These are phyloP conservation scores for Trichocladium uniseriatum DNA, from an alignment of 495 filamentous ascomycete genomes.

Conservation along the genomic window DNA sequence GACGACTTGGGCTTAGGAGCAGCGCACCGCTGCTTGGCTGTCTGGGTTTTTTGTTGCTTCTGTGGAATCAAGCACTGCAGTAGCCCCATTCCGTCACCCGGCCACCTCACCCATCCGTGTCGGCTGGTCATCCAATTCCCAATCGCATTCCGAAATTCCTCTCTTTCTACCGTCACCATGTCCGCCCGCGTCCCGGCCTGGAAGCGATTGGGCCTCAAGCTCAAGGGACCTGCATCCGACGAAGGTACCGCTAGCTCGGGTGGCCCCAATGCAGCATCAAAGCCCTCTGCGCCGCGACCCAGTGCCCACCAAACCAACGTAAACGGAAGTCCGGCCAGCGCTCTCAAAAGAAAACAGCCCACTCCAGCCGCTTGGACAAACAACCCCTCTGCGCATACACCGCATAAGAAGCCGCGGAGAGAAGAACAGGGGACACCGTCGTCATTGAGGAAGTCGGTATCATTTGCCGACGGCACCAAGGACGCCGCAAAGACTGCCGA, in stretches of 20 bases:
- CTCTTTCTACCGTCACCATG: constrained; percentile 20
- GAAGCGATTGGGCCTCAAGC: constrained; percentile 69
- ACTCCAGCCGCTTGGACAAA: constrained; percentile 10
- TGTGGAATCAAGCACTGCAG: constrained; percentile 2
- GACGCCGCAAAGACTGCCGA: constrained; percentile 39
- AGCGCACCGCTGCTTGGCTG: constrained; percentile 1
- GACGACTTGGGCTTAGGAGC: constrained; percentile 14
- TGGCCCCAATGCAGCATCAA: constrained; percentile 12
- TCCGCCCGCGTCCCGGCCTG: constrained; percentile 54
- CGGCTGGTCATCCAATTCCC: constrained; percentile 12
- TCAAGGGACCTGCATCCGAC: constrained; percentile 49
- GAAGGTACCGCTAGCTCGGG: constrained; percentile 29
- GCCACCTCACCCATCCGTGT: constrained; percentile 9
- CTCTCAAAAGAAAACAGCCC: constrained; percentile 29
- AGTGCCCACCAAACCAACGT: constrained; percentile 12
- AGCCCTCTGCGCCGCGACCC: constrained; percentile 7
- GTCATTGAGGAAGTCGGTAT: constrained; percentile 55
- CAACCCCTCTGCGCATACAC: constrained; percentile 22
- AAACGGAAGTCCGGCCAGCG: constrained; percentile 23
- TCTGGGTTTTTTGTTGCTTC: constrained; percentile 1
- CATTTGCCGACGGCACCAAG: constrained; percentile 64
- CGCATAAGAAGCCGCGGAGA: constrained; percentile 23
- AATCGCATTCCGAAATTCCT: background rate
- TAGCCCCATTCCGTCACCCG: background rate
- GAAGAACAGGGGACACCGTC: constrained; percentile 13